Conservation (phyloP, 2,329 filamentous ascomycete genomes). For the Talaromyces amestolkiae region DNA sequence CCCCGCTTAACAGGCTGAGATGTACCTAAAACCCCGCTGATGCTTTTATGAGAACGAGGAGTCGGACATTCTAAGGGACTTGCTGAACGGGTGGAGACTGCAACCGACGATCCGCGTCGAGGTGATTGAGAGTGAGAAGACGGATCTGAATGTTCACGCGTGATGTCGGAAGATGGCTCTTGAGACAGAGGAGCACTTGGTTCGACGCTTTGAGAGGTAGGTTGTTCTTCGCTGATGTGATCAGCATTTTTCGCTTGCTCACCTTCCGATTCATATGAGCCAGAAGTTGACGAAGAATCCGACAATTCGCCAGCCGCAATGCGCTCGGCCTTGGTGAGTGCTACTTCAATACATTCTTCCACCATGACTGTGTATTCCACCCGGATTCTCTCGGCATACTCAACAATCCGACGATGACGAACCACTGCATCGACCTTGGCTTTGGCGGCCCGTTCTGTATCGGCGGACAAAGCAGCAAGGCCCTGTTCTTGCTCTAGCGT, state of each 20-base stretch:
- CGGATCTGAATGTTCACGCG: constrained; percentile 54
- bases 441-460: constrained; percentile 80
- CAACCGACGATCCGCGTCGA: constrained; percentile 58
- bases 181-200: constrained; percentile 24
- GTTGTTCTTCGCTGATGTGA: constrained; percentile 8
- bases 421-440: constrained; percentile 91
- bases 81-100: constrained; percentile 77
- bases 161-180: constrained; percentile 53
- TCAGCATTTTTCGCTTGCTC: constrained; percentile 21
- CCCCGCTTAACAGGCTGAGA: constrained; percentile 65
- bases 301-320: constrained; percentile 83
- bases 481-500: constrained; percentile 93
- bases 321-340: constrained; percentile 81
- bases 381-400: constrained; percentile 93
- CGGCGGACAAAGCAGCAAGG: constrained; percentile 78
- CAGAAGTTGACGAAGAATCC: constrained; percentile 66
- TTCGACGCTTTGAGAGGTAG: constrained; percentile 8
- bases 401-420: constrained; percentile 85
- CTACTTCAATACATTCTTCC: constrained; percentile 91
- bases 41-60: constrained; percentile 73
- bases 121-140: constrained; percentile 45
- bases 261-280: constrained; percentile 53
- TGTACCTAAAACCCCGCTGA: constrained; percentile 57
- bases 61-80: constrained; percentile 91
- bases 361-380: constrained; percentile 90